phyloP scores from a whole-genome alignment of 2,329 filamentous ascomycete species.

The Paecilomyces niveus region DNA sequence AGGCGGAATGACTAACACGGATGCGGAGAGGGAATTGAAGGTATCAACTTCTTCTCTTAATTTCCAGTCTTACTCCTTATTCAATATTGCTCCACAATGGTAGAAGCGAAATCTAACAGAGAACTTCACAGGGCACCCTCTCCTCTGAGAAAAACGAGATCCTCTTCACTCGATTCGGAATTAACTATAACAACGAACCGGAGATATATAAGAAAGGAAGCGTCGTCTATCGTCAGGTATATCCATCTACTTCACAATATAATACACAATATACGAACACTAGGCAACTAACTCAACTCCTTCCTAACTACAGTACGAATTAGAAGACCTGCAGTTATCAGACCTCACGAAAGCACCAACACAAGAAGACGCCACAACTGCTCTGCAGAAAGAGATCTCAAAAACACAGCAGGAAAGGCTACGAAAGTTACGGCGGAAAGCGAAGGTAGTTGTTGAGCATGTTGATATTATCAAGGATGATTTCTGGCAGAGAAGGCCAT shows the following conservation, averaged over 20 bases:
- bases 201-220: constrained; percentile 93
- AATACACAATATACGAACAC: background rate
- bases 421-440: constrained; percentile 72
- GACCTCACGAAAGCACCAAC: constrained; percentile 41
- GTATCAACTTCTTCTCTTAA: too few species aligned
- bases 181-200: constrained; percentile 96
- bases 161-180: constrained; percentile 75
- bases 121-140: constrained; percentile 60
- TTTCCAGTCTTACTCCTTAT: too few species aligned
- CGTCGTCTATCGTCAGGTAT: constrained; percentile 73
- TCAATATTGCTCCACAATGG: background rate
- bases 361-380: constrained; percentile 31
- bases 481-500: constrained; percentile 84
- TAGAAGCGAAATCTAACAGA: constrained; percentile 8
- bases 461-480: constrained; percentile 91
- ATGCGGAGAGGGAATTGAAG: constrained; percentile 74
- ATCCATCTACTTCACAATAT: background rate
- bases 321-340: constrained; percentile 54
- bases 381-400: constrained; percentile 49
- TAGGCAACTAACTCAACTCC: background rate
- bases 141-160: constrained; percentile 94
- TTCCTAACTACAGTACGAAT: constrained; percentile 52
- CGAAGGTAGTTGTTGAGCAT: constrained; percentile 73
- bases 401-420: constrained; percentile 80
- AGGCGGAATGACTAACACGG: constrained; percentile 66